Evolutionary conservation across 2,329 filamentous ascomycete species (phyloP).

Genomic region (Chlorencoelia australis): DNA sequence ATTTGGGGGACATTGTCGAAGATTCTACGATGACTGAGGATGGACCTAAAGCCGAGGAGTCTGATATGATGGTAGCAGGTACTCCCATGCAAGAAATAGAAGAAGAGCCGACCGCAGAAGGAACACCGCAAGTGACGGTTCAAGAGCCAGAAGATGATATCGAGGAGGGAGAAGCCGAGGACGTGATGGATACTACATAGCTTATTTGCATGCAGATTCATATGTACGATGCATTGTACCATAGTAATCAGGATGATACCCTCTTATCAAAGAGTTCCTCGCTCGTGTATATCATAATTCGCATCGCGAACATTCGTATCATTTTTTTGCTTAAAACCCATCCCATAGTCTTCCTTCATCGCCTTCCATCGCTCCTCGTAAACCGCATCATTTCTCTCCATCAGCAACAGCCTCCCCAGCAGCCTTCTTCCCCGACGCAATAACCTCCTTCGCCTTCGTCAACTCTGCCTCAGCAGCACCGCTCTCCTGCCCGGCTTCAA

Average conservation of each 20-base stretch:
- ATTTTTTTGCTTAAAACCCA: neutral
- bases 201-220: neutral
- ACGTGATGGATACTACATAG: constrained; percentile 57
- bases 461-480: constrained; percentile 39
- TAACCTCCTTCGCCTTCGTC: constrained; percentile 39
- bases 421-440: constrained; percentile 38
- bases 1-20: constrained; percentile 33
- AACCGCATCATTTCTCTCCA: constrained; percentile 1
- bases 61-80: constrained; percentile 21
- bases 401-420: constrained; percentile 1
- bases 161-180: constrained; percentile 32
- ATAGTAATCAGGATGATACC: constrained; percentile 22
- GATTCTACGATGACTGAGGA: constrained; percentile 52
- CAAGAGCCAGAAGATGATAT: constrained; percentile 32
- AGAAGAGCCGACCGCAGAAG: constrained; percentile 18
- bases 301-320: neutral
- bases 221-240: constrained; percentile 20
- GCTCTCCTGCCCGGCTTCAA: constrained; percentile 45
- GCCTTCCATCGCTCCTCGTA: neutral
- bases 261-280: constrained; percentile 7
- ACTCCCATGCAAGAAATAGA: constrained; percentile 23
- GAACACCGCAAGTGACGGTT: constrained; percentile 39
- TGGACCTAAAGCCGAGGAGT: constrained; percentile 31
- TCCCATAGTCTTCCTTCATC: neutral
- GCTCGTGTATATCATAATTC: neutral